Conservation (phyloP, 1,284 basidiomycete species). For the Boletus mariae region DNA sequence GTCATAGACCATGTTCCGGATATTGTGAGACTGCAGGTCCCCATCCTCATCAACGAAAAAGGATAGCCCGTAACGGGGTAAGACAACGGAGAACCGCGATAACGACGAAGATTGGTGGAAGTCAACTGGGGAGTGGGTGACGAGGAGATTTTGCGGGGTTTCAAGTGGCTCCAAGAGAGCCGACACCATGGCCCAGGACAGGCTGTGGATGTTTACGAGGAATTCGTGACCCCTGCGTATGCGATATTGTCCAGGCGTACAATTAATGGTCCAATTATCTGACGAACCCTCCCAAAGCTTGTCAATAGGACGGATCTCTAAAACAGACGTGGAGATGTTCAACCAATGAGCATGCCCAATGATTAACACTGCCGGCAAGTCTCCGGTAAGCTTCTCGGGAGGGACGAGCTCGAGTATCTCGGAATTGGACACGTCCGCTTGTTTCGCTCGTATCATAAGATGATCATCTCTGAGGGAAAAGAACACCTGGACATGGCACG, state of each 20-base stretch:
- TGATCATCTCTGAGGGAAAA: constrained; percentile 27
- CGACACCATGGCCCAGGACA: constrained; percentile 33
- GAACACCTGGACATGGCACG: constrained; percentile 20
- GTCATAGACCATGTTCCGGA: constrained; percentile 26
- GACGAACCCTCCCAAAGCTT: constrained; percentile 21
- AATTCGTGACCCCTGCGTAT: constrained; percentile 15
- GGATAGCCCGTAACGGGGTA: constrained; percentile 41
- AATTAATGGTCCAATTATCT: constrained; percentile 22
- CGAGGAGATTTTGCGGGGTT: constrained; percentile 25
- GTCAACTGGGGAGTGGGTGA: constrained; percentile 11
- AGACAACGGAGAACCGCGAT: constrained; percentile 29
- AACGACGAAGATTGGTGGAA: constrained; percentile 5
- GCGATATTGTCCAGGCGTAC: constrained; percentile 7
- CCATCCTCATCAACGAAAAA: constrained; percentile 32
- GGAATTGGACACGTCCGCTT: neutral
- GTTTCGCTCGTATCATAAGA: constrained; percentile 33
- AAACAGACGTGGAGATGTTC: constrained; percentile 22
- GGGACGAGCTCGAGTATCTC: constrained; percentile 38
- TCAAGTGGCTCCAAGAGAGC: constrained; percentile 36
- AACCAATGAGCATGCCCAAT: constrained; percentile 40
- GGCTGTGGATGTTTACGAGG: constrained; percentile 34
- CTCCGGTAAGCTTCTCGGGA: constrained; percentile 28
- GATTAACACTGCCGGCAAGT: constrained; percentile 38
- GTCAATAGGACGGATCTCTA: constrained; percentile 39
- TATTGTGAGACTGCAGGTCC: constrained; percentile 29